Evolutionary conservation across 805 yeast genomes (phyloP).

Genomic region (Millerozyma miso): DNA sequence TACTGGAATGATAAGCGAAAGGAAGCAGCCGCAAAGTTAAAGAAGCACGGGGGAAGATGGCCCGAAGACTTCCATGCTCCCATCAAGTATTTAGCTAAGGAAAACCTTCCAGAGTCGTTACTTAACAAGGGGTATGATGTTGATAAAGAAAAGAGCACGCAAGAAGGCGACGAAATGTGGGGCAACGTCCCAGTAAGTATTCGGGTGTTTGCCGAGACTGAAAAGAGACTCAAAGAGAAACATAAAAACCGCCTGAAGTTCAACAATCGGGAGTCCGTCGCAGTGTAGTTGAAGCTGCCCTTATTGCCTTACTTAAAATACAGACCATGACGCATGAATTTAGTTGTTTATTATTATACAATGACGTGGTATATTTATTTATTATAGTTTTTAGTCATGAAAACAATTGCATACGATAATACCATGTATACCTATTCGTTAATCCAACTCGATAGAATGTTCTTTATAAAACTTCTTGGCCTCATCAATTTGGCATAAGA

Average conservation of each 20-base stretch:
- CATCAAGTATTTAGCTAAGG: conserved; percentile 20
- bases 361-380: neutral
- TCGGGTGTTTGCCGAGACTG: conserved; percentile 80
- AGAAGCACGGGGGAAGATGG: conserved; percentile 38
- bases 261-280: too few species aligned
- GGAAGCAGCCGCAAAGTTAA: conserved; percentile 48
- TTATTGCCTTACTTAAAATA: neutral
- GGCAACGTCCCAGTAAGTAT: conserved; percentile 66
- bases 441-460: conserved; percentile 52
- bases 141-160: conserved; percentile 10
- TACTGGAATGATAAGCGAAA: conserved; percentile 68
- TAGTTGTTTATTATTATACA: neutral
- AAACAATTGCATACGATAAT: neutral
- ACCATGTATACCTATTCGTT: conserved; percentile 2
- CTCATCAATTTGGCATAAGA: conserved; percentile 53
- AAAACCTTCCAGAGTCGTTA: conserved; percentile 34
- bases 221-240: conserved; percentile 53
- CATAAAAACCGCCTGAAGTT: too few species aligned
- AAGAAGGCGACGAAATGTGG: conserved; percentile 30
- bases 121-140: conserved; percentile 20
- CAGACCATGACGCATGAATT: neutral
- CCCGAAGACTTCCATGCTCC: conserved; percentile 43
- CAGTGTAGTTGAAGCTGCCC: neutral
- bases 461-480: conserved; percentile 56
- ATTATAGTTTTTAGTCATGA: neutral